phyloP scores from a whole-genome alignment of 495 filamentous ascomycete genomes.

The Trichoderma erinaceum region DNA sequence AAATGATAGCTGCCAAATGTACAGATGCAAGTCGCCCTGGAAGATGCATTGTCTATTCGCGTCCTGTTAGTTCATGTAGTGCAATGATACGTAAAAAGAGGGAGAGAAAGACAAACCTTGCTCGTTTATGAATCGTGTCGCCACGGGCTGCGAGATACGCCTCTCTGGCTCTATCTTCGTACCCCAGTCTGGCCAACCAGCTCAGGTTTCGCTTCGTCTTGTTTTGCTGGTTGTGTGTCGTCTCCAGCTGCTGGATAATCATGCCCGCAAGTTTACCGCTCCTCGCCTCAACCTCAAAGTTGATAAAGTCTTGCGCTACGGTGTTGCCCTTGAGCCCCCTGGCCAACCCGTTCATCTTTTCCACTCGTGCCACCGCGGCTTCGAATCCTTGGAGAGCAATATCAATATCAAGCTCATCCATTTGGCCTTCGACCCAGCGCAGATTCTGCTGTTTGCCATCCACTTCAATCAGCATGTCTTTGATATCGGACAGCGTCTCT shows the following conservation, averaged over 20 bases:
- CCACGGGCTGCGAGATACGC: slow-evolving; percentile 75
- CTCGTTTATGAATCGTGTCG: slow-evolving; percentile 68
- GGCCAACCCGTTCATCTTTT: slow-evolving; percentile 72
- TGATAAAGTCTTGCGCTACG: slow-evolving; percentile 82
- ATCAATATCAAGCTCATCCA: slow-evolving; percentile 93
- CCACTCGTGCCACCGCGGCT: slow-evolving; percentile 70
- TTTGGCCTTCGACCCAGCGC: slow-evolving; percentile 88
- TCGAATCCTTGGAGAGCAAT: slow-evolving; percentile 91
- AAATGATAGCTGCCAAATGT: slow-evolving; percentile 93
- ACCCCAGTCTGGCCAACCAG: slow-evolving; percentile 81
- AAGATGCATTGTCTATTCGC: slow-evolving; percentile 77
- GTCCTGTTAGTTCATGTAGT: slow-evolving; percentile 27
- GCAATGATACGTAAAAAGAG: background rate
- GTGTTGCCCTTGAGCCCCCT: slow-evolving; percentile 74
- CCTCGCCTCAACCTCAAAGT: slow-evolving; percentile 80
- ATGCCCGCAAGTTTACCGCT: slow-evolving; percentile 70
- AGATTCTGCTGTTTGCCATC: slow-evolving; percentile 95
- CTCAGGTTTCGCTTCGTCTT: slow-evolving; percentile 66
- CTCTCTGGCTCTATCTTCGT: slow-evolving; percentile 81
- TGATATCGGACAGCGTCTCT: slow-evolving; percentile 60
- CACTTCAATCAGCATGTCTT: slow-evolving; percentile 84
- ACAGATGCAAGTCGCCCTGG: slow-evolving; percentile 81
- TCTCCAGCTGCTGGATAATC: slow-evolving; percentile 66
- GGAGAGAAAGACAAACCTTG: slow-evolving; percentile 53
- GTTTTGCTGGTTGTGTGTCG: slow-evolving; percentile 61